Evolutionary conservation across 208 protist species (phyloP).

Genomic region (Crithidia thermophila): DNA sequence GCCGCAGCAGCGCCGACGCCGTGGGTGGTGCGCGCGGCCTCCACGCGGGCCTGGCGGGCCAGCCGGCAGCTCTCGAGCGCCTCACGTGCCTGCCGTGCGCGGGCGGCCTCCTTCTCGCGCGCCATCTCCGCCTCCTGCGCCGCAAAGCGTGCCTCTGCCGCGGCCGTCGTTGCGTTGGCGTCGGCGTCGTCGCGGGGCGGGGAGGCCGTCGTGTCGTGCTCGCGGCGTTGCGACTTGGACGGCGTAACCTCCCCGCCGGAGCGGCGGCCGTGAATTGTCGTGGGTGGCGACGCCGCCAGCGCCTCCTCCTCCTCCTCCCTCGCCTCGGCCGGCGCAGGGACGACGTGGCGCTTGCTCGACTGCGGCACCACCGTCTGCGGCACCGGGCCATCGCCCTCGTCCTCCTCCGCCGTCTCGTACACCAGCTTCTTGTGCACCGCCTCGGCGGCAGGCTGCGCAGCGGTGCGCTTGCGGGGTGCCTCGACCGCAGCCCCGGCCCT

Average conservation of each 20-base stretch:
- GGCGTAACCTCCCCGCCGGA: conserved; percentile 16
- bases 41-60: conserved; percentile 3
- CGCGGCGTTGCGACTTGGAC: conserved; percentile 35
- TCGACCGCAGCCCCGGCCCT: neutral
- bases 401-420: conserved; percentile 9
- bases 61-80: conserved; percentile 20
- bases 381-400: conserved; percentile 10
- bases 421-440: conserved; percentile 13
- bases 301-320: neutral
- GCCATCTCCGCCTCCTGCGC: conserved; percentile 16
- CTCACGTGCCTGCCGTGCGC: conserved; percentile 12
- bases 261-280: conserved; percentile 12
- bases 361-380: conserved; percentile 8
- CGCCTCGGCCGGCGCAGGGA: neutral
- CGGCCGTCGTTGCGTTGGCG: neutral
- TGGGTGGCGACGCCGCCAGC: conserved; percentile 15
- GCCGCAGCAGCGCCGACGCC: neutral
- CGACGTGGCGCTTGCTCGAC: neutral
- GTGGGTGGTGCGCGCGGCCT: conserved; percentile 1
- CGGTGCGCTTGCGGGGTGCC: neutral
- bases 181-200: conserved; percentile 14
- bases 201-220: conserved; percentile 29
- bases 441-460: neutral
- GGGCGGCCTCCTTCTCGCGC: conserved; percentile 23
- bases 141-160: conserved; percentile 10